Evolutionary conservation across 2,329 filamentous ascomycete genomes (phyloP), one percentile per base, ranked within the genome.

Genomic region (Corynespora cassiicola): DNA sequence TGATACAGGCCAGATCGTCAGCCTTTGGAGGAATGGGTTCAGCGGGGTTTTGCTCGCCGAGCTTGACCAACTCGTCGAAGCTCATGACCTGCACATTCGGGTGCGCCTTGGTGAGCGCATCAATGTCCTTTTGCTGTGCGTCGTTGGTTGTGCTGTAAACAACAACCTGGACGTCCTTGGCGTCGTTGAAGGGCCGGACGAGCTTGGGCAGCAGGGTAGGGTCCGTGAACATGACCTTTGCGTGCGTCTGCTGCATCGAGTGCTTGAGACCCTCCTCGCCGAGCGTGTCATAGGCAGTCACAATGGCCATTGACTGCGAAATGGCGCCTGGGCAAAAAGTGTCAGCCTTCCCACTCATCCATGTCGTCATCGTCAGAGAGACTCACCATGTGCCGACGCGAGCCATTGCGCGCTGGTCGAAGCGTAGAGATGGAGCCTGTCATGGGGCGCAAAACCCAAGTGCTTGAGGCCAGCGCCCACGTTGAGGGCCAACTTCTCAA

Each of bases 231-330:
- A 96, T 92, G 68, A 86, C 85, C 57, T 84, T 84, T 35, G 89
- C 86, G 47, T 84, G 77, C 36, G 90, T 94, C 72, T 95, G 88
- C 15, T 84, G 77, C 50, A 96, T 80, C 3, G 90, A 95, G 75
- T 95, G 90, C 73, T 86, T 84, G 48, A 96, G 80, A 30, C 90
- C 91, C 47, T 85, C 83, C 58, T 89, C 81, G 36, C 91, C 91
- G 28, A 96, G 85, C 19, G 90, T 95, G 69, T 96, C 91, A 71
- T 96, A 96, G 33, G 91, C 90, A 29, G 92, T 97, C 33, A 96
- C 92, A 53, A 96, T 91, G 42, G 88, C 84, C 66, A 96, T 83
- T 28, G 88, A 91, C 71, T 97, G 92, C 11, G 90, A 91, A 14
- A 84, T 72, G 39, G 81, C 86, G 75, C 75, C 76, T 77, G 25